Conservation (phyloP, 768 basidiomycete species). For the Tricholoma sp. region DNA sequence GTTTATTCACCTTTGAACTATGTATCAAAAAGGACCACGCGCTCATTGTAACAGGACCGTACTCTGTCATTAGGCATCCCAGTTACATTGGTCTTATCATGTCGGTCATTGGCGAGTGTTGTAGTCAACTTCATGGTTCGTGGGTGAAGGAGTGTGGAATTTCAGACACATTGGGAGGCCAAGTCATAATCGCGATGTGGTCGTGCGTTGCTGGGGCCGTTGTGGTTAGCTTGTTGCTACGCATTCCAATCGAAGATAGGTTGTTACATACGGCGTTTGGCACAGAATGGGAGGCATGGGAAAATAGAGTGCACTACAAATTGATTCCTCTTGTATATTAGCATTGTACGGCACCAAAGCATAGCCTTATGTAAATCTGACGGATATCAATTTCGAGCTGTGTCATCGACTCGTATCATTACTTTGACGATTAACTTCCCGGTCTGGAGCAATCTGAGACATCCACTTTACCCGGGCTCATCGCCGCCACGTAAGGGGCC, state of each 20-base stretch:
- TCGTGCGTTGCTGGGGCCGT: conserved; percentile 20
- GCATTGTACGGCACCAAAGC: too few relatives aligned
- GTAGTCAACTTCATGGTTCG: conserved; percentile 23
- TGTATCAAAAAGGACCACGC: conserved; percentile 28
- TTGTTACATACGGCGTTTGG: conserved; percentile 26
- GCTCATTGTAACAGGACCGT: conserved; percentile 31
- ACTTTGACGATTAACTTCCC: too few relatives aligned
- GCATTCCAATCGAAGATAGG: conserved; percentile 30
- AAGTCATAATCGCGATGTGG: conserved; percentile 19
- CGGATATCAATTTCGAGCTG: too few relatives aligned
- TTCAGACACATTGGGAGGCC: conserved; percentile 14
- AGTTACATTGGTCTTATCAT: conserved; percentile 32
- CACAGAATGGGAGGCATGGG: conserved; percentile 23
- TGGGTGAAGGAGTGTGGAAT: conserved; percentile 31
- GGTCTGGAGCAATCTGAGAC: too few relatives aligned
- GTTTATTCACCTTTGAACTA: conserved; percentile 34
- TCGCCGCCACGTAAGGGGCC: too few relatives aligned
- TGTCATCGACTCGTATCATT: too few relatives aligned
- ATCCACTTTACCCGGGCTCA: too few relatives aligned
- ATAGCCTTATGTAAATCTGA: too few relatives aligned
- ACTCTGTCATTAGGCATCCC: conserved; percentile 33
- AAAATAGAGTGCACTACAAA: conserved; percentile 23
- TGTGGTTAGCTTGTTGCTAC: conserved; percentile 21
- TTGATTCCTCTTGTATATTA: too few relatives aligned
- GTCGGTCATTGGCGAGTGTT: conserved; percentile 23